Percentiles rank a stretch among this genome's conserved stretches.
phyloP scores from a whole-genome alignment of 768 basidiomycete genomes.

The Sporobolomyces pararoseus region DNA sequence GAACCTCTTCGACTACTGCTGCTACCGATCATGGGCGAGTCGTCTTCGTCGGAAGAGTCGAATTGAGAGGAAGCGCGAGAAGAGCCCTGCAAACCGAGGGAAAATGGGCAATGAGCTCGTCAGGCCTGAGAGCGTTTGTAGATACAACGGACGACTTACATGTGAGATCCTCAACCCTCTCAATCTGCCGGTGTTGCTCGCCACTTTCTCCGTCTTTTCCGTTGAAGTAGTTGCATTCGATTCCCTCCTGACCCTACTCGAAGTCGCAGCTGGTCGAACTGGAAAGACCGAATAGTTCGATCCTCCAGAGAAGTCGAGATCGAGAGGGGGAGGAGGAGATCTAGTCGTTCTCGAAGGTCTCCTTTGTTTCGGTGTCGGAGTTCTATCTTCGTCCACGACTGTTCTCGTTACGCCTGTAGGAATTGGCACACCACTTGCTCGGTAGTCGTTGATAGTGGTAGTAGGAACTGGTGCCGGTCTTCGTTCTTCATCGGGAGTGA shows the following conservation, averaged over 20 bases:
- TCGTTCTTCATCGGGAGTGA: constrained; percentile 10
- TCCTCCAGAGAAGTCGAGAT: background rate
- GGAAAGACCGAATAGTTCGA: constrained; percentile 5
- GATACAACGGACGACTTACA: background rate
- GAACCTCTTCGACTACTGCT: background rate
- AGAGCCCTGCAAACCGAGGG: background rate
- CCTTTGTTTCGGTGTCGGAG: constrained; percentile 3
- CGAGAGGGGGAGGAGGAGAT: constrained; percentile 11
- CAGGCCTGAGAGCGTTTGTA: no score
- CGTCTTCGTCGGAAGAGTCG: background rate
- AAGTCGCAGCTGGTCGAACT: background rate
- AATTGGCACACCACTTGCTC: background rate
- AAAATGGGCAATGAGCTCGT: no score
- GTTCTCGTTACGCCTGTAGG: background rate
- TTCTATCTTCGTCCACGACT: background rate
- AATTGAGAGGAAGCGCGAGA: background rate
- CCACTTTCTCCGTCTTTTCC: background rate
- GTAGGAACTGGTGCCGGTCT: background rate
- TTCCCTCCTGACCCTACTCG: background rate
- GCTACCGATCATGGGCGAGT: background rate
- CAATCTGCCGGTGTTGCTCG: background rate
- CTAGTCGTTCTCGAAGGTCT: constrained; percentile 1
- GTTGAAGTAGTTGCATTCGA: background rate
- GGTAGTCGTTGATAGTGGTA: background rate
- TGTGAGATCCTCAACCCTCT: background rate